Conservation (phyloP, 2,329 filamentous ascomycete genomes). For the Dendryphion nanum region DNA sequence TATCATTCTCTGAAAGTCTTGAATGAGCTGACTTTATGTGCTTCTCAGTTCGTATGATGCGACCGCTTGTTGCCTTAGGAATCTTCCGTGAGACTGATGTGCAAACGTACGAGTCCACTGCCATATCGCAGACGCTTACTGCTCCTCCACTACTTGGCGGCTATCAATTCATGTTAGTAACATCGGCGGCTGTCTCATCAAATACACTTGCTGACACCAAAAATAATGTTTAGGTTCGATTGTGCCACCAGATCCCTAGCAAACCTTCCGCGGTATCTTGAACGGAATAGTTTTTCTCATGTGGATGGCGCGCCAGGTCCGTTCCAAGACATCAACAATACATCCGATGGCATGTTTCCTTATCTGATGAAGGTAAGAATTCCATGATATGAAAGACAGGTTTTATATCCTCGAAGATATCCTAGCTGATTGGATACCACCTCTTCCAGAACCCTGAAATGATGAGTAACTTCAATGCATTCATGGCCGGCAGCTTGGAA, state of each 20-base stretch:
- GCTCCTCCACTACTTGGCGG: constrained; percentile 2
- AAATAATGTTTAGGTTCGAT: constrained; percentile 4
- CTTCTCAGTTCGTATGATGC: constrained; percentile 2
- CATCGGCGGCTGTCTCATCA: neutral
- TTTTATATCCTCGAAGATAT: too few relatives aligned
- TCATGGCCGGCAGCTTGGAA: constrained; percentile 2
- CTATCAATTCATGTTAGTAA: constrained; percentile 4
- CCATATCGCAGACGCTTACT: constrained; percentile 2
- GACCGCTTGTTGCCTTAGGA: neutral
- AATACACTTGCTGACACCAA: neutral
- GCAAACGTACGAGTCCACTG: neutral
- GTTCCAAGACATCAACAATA: constrained; percentile 3
- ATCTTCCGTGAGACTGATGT: constrained; percentile 4
- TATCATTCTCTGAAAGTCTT: neutral
- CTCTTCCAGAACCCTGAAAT: neutral
- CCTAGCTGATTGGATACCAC: neutral
- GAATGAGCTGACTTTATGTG: neutral
- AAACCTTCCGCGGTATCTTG: constrained; percentile 3
- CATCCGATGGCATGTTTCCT: constrained; percentile 1
- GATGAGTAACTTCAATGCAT: constrained; percentile 2
- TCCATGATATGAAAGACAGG: too few relatives aligned
- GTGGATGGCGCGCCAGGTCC: neutral
- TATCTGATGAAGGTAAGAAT: constrained; percentile 2
- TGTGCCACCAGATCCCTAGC: constrained; percentile 1
- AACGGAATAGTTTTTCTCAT: neutral